Percentiles rank a stretch among this genome's conserved stretches.
phyloP scores from a whole-genome alignment of 371 early-diverging fungal species.

The Conidiobolus incongruus region DNA sequence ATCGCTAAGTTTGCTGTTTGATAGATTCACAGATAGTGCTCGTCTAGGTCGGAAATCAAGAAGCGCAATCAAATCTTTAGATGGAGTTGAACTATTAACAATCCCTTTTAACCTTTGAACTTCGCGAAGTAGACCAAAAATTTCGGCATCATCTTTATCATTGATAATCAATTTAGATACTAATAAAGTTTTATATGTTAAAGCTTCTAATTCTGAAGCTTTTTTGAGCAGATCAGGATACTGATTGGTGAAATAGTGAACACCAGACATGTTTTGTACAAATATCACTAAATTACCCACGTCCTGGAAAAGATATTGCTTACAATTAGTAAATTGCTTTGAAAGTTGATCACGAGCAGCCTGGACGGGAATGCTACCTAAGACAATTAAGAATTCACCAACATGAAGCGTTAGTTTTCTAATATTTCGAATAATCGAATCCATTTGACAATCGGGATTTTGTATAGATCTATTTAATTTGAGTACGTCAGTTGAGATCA shows the following conservation, averaged over 20 bases:
- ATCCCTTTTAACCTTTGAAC: conserved; percentile 1
- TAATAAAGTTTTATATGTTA: conserved; percentile 11
- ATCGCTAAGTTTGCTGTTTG: no score
- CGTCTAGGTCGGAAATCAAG: conserved; percentile 3
- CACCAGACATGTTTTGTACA: conserved; percentile 11
- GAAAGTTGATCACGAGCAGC: not conserved
- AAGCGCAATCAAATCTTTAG: not conserved
- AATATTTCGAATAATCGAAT: not conserved
- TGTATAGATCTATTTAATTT: not conserved
- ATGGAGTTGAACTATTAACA: conserved; percentile 4
- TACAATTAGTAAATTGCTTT: not conserved
- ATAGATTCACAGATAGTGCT: conserved; percentile 6
- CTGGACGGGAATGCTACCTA: conserved; percentile 5
- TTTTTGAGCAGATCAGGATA: conserved; percentile 10
- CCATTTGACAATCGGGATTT: not conserved
- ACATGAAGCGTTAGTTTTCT: conserved; percentile 7
- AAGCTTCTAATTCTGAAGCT: conserved; percentile 12
- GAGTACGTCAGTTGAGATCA: not conserved
- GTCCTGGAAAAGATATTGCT: conserved; percentile 10
- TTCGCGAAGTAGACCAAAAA: conserved; percentile 6
- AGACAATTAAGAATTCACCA: conserved; percentile 11
- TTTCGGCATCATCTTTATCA: conserved; percentile 13
- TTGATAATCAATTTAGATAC: conserved; percentile 12
- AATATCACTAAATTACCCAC: conserved; percentile 11
- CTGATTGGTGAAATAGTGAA: conserved; percentile 9